phyloP scores from a whole-genome alignment of 176 grass and related monocot genomes.

The bread wheat (Triticum aestivum) region DNA sequence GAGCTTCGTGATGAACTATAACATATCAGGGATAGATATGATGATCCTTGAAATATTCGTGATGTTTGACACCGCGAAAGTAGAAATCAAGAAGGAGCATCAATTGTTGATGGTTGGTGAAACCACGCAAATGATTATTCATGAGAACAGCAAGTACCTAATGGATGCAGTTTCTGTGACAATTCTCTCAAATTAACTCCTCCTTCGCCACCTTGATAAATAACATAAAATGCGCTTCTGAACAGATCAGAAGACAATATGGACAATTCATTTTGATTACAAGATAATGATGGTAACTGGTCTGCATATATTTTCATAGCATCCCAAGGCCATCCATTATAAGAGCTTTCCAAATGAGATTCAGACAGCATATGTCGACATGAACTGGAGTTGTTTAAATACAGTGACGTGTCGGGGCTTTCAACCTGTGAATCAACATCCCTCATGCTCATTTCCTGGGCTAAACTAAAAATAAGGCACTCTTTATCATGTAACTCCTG shows the following conservation, averaged over 20 bases:
- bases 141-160: constrained; percentile 55
- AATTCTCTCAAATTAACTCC: constrained; percentile 68
- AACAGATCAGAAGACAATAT: constrained; percentile 67
- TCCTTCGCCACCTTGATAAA: constrained; percentile 68
- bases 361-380: constrained; percentile 41
- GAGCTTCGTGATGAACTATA: too few relatives aligned
- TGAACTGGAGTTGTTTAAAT: constrained; percentile 36
- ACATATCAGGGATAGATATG: too few relatives aligned
- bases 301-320: constrained; percentile 55
- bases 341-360: constrained; percentile 45
- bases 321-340: constrained; percentile 73
- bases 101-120: too few relatives aligned
- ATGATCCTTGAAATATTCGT: too few relatives aligned
- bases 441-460: constrained; percentile 32
- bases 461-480: constrained; percentile 45
- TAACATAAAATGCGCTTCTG: constrained; percentile 59
- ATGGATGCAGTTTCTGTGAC: constrained; percentile 42
- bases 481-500: constrained; percentile 36
- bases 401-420: neutral
- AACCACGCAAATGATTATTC: constrained; percentile 14
- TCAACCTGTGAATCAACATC: constrained; percentile 29
- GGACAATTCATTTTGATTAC: constrained; percentile 31
- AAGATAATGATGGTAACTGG: constrained; percentile 38
- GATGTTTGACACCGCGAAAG: too few relatives aligned
- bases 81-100: too few relatives aligned